Conservation (phyloP, 2,329 filamentous ascomycete genomes). For the Verticillium dahliae region DNA sequence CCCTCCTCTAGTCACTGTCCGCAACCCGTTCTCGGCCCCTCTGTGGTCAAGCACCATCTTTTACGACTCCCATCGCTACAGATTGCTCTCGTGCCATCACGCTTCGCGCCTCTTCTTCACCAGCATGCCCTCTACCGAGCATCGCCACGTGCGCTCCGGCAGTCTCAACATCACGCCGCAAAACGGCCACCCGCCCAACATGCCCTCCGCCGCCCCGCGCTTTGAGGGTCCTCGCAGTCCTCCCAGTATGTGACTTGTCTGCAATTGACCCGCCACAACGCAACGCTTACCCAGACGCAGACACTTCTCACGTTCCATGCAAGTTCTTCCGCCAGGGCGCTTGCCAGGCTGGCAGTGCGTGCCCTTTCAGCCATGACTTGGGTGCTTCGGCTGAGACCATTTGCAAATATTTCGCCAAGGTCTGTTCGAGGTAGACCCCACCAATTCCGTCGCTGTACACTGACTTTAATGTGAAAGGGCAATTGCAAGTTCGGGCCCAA, state of each 20-base stretch:
- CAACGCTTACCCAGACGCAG: constrained; percentile 34
- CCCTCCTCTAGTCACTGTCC: background rate
- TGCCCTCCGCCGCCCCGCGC: constrained; percentile 28
- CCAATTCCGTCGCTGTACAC: constrained; percentile 9
- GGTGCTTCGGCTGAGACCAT: constrained; percentile 78
- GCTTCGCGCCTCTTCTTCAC: background rate
- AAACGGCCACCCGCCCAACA: constrained; percentile 18
- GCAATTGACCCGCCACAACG: constrained; percentile 1
- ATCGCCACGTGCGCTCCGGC: constrained; percentile 50
- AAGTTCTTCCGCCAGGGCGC: constrained; percentile 98
- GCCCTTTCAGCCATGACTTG: constrained; percentile 92
- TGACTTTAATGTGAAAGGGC: constrained; percentile 48
- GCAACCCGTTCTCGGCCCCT: background rate
- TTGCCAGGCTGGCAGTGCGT: constrained; percentile 92
- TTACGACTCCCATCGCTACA: background rate
- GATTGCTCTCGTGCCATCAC: background rate
- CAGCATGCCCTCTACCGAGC: constrained; percentile 28
- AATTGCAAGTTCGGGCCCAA: constrained; percentile 99
- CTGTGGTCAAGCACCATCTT: background rate
- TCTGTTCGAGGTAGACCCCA: constrained; percentile 31
- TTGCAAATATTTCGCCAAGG: constrained; percentile 99
- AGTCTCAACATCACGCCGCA: constrained; percentile 46
- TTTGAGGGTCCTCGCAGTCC: constrained; percentile 58
- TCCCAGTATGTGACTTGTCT: constrained; percentile 37
- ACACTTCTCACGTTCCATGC: constrained; percentile 96